Evolutionary conservation across 805 yeast genomes (phyloP), one percentile per base, ranked within the genome.

Genomic region (Zygotorulaspora sp.): DNA sequence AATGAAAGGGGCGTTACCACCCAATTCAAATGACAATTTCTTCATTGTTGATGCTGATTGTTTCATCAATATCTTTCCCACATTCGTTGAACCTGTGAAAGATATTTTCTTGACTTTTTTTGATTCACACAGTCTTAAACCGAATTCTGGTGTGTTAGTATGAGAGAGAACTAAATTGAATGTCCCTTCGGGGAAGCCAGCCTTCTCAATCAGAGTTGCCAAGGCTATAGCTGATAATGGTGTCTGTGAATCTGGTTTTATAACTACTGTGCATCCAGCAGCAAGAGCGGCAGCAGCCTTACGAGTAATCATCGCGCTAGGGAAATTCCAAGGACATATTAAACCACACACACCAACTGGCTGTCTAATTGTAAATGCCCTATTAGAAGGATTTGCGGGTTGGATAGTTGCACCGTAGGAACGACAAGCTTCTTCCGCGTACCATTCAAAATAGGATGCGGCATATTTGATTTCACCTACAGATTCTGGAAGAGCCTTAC

Each of bases 381-480:
- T 70, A 50, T 72, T 75, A 35, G 68, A 59, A 32, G 69, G 64
- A 50, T 70, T 72, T 15, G 70, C 43, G 7, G 82, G 78, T 49
- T 74, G 80, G 40, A 76, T 75, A 2, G 79, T 73, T 40, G 69
- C 64, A 33, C 83, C 80, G 50, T 75, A 74, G 19, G 67, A 53
- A 45, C 81, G 59, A 48, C 75, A 72, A 10, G 80, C 78, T 50
- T 75, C 81, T 54, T 75, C 80, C 21, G 94, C 71, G 56, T 78
- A 89, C 96, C 97, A 89, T 55, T 86, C 88, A 58, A 85, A 83
- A 61, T 83, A 88, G 5, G 84, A 74, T 3, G 83, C 82, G 19
- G 76, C 79, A 47, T 77, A 77, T 48, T 68, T 73, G 42, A 75
- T 56, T 50, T 77, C 82, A 36, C 80, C 80, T 8, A 53, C 52